phyloP scores from a whole-genome alignment of 176 grass and related monocot species.

The Musa troglodytarum region DNA sequence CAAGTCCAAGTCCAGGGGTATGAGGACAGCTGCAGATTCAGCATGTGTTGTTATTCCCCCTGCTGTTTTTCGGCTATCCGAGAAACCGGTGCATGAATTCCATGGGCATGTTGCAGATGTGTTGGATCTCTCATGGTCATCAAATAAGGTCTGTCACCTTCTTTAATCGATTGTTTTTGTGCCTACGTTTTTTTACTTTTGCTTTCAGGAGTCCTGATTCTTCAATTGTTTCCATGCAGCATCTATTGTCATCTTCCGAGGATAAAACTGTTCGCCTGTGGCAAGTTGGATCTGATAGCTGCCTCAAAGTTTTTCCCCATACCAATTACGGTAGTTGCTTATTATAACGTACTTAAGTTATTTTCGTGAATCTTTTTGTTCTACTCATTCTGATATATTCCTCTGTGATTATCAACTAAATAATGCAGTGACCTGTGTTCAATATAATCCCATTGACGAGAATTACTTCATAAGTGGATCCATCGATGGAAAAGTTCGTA shows the following conservation, averaged over 20 bases:
- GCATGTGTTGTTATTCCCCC: conserved; percentile 72
- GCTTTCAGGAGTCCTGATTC: conserved; percentile 18
- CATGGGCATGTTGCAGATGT: conserved; percentile 61
- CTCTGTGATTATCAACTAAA: conserved; percentile 1
- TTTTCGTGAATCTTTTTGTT: conserved; percentile 1
- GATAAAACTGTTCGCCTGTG: conserved; percentile 91
- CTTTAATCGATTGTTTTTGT: conserved; percentile 1
- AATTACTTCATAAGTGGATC: conserved; percentile 82
- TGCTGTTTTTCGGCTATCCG: conserved; percentile 46
- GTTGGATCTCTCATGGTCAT: conserved; percentile 81
- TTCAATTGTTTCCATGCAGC: conserved; percentile 32
- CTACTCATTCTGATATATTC: conserved; percentile 11
- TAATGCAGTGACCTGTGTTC: conserved; percentile 82
- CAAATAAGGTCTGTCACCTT: conserved; percentile 48
- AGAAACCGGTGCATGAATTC: conserved; percentile 74
- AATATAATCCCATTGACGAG: conserved; percentile 60
- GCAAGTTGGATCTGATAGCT: conserved; percentile 57
- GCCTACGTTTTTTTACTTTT: neutral
- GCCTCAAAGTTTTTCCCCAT: conserved; percentile 62
- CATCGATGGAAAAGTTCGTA: conserved; percentile 94
- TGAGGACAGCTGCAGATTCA: conserved; percentile 46
- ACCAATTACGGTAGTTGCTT: conserved; percentile 61
- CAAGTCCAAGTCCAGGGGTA: conserved; percentile 29
- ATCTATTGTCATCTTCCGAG: conserved; percentile 63
- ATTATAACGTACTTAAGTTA: conserved; percentile 1